Evolutionary conservation across 352 stramenopile genomes (phyloP).

Genomic region (Pythium periplocum): DNA sequence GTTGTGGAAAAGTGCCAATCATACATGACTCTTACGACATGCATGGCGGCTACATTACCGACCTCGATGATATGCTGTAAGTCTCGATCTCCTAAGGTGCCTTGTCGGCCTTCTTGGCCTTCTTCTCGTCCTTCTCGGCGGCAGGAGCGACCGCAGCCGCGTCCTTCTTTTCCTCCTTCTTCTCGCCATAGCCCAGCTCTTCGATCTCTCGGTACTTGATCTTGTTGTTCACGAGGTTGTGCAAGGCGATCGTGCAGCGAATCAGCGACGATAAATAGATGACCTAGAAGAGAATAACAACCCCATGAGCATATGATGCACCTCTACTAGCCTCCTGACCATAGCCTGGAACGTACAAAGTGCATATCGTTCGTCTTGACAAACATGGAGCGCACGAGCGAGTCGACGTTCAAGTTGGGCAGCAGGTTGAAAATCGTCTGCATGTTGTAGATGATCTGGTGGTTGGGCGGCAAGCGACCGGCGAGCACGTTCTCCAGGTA

Average conservation of each 20-base stretch:
- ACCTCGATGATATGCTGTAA: no score
- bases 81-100: neutral
- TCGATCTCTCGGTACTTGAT: constrained; percentile 94
- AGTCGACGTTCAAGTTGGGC: constrained; percentile 97
- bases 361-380: constrained; percentile 99
- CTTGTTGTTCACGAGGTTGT: constrained; percentile 99
- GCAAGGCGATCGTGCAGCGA: constrained; percentile 96
- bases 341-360: constrained; percentile 72
- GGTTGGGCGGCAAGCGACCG: constrained; percentile 65
- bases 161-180: constrained; percentile 67
- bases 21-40: no score
- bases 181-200: constrained; percentile 64
- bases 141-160: neutral
- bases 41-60: no score
- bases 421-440: constrained; percentile 99
- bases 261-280: constrained; percentile 98
- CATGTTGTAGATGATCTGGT: constrained; percentile 99
- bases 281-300: constrained; percentile 43
- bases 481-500: constrained; percentile 95
- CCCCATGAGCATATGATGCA: constrained; percentile 3
- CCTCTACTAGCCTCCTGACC: neutral
- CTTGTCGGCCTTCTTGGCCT: constrained; percentile 5
- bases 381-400: constrained; percentile 96
- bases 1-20: no score
- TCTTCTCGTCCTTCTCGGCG: constrained; percentile 1